Evolutionary conservation across 768 basidiomycete species (phyloP).

Genomic region (Cystofilobasidium capitatum): DNA sequence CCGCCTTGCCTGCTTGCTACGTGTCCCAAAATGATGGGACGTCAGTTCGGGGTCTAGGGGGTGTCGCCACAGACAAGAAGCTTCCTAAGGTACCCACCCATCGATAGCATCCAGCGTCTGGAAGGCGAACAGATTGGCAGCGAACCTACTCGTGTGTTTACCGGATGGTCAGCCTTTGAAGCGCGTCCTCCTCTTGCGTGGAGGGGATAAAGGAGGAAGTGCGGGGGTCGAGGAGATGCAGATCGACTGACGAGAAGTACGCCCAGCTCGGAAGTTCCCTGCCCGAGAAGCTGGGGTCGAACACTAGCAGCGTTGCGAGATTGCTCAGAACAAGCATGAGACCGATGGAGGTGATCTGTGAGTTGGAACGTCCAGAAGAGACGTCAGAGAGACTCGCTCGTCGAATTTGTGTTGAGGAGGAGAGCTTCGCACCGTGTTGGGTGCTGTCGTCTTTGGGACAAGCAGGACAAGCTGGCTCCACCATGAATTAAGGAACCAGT

Average conservation of each 20-base stretch:
- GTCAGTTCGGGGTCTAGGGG: too few species aligned
- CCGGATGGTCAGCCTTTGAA: neutral
- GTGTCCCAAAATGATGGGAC: neutral
- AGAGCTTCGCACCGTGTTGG: slow-evolving; percentile 69
- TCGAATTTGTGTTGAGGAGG: neutral
- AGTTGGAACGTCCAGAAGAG: neutral
- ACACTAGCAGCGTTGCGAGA: slow-evolving; percentile 69
- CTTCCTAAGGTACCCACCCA: slow-evolving; percentile 55
- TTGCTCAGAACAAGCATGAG: slow-evolving; percentile 72
- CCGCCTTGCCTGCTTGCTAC: slow-evolving; percentile 84
- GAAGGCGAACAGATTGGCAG: slow-evolving; percentile 75
- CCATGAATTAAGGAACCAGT: slow-evolving; percentile 68
- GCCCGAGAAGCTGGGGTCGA: slow-evolving; percentile 53
- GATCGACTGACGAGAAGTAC: slow-evolving; percentile 65
- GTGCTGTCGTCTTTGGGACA: slow-evolving; percentile 74
- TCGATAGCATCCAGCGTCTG: slow-evolving; percentile 84
- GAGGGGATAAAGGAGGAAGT: neutral
- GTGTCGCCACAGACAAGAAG: too few species aligned
- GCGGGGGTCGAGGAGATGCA: neutral
- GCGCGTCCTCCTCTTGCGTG: too few species aligned
- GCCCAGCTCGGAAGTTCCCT: slow-evolving; percentile 60
- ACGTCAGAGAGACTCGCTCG: too few species aligned
- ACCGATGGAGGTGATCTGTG: slow-evolving; percentile 73
- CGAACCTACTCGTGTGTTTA: slow-evolving; percentile 55
- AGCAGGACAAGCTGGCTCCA: slow-evolving; percentile 87